Evolutionary conservation across 2,329 filamentous ascomycete genomes (phyloP).

Genomic region (Monosporascus sp.): DNA sequence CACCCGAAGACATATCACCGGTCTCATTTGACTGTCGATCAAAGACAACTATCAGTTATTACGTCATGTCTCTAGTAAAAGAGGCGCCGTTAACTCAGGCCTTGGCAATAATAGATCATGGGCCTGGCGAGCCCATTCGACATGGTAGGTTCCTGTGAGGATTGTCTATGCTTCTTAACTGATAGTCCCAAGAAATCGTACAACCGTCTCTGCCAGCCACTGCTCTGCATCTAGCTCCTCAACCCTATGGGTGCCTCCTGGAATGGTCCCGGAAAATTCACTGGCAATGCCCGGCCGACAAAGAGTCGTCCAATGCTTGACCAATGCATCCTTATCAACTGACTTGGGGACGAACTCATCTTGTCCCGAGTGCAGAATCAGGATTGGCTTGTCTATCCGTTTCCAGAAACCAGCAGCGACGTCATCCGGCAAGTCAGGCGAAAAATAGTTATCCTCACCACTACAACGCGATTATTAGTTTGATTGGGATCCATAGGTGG

Average conservation of each 20-base stretch:
- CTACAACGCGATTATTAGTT: slow-evolving; percentile 26
- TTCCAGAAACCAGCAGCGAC: slow-evolving; percentile 61
- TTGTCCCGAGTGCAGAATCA: slow-evolving; percentile 59
- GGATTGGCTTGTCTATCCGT: slow-evolving; percentile 50
- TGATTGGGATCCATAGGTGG: background rate
- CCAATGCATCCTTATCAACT: slow-evolving; percentile 52
- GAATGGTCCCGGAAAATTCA: slow-evolving; percentile 46
- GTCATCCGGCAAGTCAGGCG: slow-evolving; percentile 60
- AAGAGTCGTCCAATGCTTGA: slow-evolving; percentile 50
- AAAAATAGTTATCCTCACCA: slow-evolving; percentile 83
- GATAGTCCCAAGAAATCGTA: slow-evolving; percentile 36
- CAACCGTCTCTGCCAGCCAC: slow-evolving; percentile 45
- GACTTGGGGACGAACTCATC: slow-evolving; percentile 59
- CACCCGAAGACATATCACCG: too few relatives aligned
- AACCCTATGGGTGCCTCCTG: slow-evolving; percentile 47
- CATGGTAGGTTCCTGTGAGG: too few relatives aligned
- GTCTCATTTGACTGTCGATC: background rate
- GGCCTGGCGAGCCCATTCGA: too few relatives aligned
- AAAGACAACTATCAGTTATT: too few relatives aligned
- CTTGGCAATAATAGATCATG: too few relatives aligned
- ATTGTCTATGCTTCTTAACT: background rate
- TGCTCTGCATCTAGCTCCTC: slow-evolving; percentile 37
- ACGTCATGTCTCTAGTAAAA: too few relatives aligned
- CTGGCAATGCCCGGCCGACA: slow-evolving; percentile 40
- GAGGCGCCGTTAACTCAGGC: too few relatives aligned